Base-by-base conservation (phyloP, 1,139 yeast genomes). In the Kodamaea sp. region DNA sequence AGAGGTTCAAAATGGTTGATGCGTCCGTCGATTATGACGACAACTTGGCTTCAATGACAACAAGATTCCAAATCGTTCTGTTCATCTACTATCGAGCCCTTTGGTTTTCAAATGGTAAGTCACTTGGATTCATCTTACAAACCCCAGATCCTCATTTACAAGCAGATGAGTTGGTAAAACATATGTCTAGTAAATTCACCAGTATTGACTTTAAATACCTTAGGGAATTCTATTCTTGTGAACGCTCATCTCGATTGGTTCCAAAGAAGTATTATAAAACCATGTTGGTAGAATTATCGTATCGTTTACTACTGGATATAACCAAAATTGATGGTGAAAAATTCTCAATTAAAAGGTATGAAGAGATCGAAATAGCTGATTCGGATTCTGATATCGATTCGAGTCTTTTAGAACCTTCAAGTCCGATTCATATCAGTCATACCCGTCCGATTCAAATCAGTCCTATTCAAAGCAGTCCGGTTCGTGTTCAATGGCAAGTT, bases 11-110 rank as follows among this genome's bases (percentile, higher is more conserved):
- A n/a, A n/a, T n/a, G 38, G 34, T 4, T 4, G 34, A 38, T 20
- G 2, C 22, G 20, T 24, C 25, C 9, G 38, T 35, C 9, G 41
- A 41, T 6, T 49, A 31, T 35, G 44, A 47, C 33, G 67, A 63
- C 40, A 62, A 58, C 38, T 33, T 50, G 40, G 57, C 55, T 31
- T 62, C 69, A 2, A 61, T 65, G 62, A 32, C 31, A 8, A 43
- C 62, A 6, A 52, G 74, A 12, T 56, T 50, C 35, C 57, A 54
- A 34, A 52, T 63, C 20, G 30, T 56, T 1, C 29, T 43, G 15
- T 40, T 55, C 10, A 48, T 57, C 0, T 64, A 55, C 47, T 52
- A 53, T 35, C 47, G 61, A 42, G 46, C 62, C 1, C 40, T 58
- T 9, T 48, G 49, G 31, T 50, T 50, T 34, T 39, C 50, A 6